Percentiles rank a stretch among this genome's conserved stretches.
Evolutionary conservation across 805 yeast species (phyloP).

Genomic region (Saccharomyces jurei): DNA sequence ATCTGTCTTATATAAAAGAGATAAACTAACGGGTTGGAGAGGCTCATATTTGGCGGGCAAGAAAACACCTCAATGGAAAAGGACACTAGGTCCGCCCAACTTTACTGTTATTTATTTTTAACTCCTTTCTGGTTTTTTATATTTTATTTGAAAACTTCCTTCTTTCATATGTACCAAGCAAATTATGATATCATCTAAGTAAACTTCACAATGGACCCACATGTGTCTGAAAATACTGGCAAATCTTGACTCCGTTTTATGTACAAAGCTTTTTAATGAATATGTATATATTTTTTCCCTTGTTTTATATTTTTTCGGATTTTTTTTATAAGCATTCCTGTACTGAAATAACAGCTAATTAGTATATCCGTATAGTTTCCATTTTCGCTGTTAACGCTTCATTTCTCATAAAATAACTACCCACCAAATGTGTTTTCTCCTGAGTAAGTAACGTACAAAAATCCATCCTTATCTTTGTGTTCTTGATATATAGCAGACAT

Average conservation of each 20-base stretch:
- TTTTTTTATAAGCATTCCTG: background rate
- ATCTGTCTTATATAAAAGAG: background rate
- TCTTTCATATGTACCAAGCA: background rate
- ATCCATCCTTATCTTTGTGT: constrained; percentile 96
- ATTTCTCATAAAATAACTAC: background rate
- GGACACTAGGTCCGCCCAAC: background rate
- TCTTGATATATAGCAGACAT: constrained; percentile 94
- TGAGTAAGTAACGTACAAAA: constrained; percentile 87
- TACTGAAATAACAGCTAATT: background rate
- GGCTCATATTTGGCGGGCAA: background rate
- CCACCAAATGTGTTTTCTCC: constrained; percentile 95
- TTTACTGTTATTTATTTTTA: background rate
- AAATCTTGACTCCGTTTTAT: background rate
- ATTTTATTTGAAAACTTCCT: background rate
- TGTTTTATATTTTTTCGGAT: background rate
- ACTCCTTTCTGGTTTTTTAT: background rate
- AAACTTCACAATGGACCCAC: background rate
- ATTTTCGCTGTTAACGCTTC: background rate
- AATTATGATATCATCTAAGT: background rate
- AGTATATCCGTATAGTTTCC: background rate
- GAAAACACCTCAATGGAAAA: background rate
- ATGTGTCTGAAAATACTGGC: background rate
- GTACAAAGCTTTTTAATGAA: background rate
- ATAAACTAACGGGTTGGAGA: background rate
- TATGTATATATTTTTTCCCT: background rate